Base-by-base conservation (phyloP, 208 protist genomes). In the Novymonas esmeraldas region DNA sequence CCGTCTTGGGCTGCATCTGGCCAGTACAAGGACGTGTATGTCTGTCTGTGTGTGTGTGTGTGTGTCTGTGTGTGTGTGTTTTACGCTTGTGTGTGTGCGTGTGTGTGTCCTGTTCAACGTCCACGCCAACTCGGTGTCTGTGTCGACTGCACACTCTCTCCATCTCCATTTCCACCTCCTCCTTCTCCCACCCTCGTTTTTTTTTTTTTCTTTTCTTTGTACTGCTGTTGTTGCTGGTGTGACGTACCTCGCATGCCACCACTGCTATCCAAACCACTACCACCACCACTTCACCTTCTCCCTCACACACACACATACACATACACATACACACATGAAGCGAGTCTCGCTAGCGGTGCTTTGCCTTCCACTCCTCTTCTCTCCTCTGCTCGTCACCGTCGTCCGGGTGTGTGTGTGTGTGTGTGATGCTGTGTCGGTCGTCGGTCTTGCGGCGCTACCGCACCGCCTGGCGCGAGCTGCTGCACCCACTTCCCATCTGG, bases 381-480 rank as follows among this genome's bases (percentile, higher is more conserved):
- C n/a, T n/a, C n/a, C n/a, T n/a, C n/a, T n/a, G n/a, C n/a, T n/a
- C n/a, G n/a, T n/a, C n/a, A n/a, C n/a, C n/a, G n/a, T n/a, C 22
- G 22, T 0, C 7, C 22, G 16, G 3, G 45, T 24, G 13, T 26
- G 28, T 28, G 16, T 3, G 16, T 0, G 3, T 28, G 45, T 50
- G 45, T 9, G 45, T n/a, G 11, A 86, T 90, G 81, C n/a, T 93
- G 3, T 64, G 73, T 0, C 38, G 57, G 42, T 85, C 77, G 22
- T 3, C 29, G n/a, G 6, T 46, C 9, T 3, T 46, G 28, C 64
- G 54, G 29, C 83, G 90, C 28, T 89, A 93, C 57, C 81, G 87
- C 54, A 96, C 90, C 0, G 85, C 90, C 9, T 96, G 90, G 90
- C 78, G 90, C 5, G 90, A 96, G 76, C 78, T 96, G 41, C 82